Conservation (phyloP, 768 basidiomycete species). For the Tricholoma furcatifolium region DNA sequence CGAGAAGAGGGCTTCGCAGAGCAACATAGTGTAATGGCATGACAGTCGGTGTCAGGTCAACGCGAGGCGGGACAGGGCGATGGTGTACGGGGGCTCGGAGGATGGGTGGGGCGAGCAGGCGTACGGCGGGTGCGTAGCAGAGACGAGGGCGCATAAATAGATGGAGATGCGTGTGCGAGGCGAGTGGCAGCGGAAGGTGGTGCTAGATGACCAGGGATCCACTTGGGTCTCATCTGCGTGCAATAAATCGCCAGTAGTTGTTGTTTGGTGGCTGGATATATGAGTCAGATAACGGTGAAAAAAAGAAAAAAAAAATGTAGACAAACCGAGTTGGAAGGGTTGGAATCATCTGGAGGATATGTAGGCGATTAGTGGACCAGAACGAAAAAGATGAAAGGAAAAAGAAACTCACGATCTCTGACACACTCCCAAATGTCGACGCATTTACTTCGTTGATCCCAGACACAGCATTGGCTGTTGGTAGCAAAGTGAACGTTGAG, state of each 20-base stretch:
- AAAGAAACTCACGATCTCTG: conserved; percentile 53
- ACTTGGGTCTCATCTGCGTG: conserved; percentile 34
- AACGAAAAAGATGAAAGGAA: not conserved
- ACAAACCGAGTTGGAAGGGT: conserved; percentile 44
- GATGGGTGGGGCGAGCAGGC: not conserved
- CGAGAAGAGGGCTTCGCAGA: no score
- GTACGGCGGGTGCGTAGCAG: not conserved
- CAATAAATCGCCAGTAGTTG: conserved; percentile 47
- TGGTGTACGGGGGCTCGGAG: not conserved
- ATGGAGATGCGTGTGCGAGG: conserved; percentile 9
- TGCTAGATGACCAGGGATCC: not conserved
- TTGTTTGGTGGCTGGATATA: conserved; percentile 37
- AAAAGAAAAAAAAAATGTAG: not conserved
- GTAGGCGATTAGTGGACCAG: conserved; percentile 3
- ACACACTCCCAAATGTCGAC: conserved; percentile 81
- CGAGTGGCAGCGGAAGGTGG: conserved; percentile 15
- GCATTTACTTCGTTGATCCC: conserved; percentile 63
- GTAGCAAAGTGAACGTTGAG: conserved; percentile 61
- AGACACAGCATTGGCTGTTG: conserved; percentile 68
- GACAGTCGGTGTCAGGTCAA: not conserved
- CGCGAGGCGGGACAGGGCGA: not conserved
- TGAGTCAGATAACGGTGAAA: conserved; percentile 14
- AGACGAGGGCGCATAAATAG: conserved; percentile 12
- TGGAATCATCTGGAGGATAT: conserved; percentile 52
- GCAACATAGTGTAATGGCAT: no score